Evolutionary conservation across 2,329 filamentous ascomycete genomes (phyloP), one percentile per base, ranked within the genome.

Genomic region (Dactylellina leptospora): DNA sequence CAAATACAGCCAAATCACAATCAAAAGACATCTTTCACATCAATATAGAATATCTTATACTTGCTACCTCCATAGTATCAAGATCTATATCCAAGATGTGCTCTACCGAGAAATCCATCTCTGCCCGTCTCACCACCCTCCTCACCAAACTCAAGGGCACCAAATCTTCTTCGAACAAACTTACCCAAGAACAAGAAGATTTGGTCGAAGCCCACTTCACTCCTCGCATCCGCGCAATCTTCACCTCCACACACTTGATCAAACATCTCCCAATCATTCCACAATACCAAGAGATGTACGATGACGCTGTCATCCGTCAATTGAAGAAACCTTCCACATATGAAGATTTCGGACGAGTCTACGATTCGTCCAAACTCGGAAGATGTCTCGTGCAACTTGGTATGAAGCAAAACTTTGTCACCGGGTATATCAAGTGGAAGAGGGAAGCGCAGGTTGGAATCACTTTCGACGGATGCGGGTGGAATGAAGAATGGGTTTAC

Each of bases 401-500:
- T 18, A 45, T 72, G 51, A 42, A 40, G 16, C 18, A 36, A 20
- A 20, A 40, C 11, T 58, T 71, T 45, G 58, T 63, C 23, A 18
- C 18, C 0, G 51, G 51, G 1, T 71, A 71, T 36, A 28, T 71
- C 28, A 54, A 38, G 16, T 72, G 66, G 66, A 72, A 72, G 66
- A 55, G 59, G 9, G 66, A 63, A 11, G 28, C 40, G 16, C 30
- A 50, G 3, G 9, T 45, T 4, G 51, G 45, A 8, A 47, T 25
- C 4, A 45, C 48, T 9, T 71, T 71, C 33, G 66, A 71, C 30
- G 66, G 66, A n/a, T 61, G 50, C 16, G 42, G 54, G n/a, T 71
- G 66, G 66, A 71, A 63, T 45, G 66, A 71, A 25, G 58, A 71
- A 44, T 71, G 66, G 66, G 58, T 71, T 18, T 50, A 50, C 13